Conservation (phyloP, 805 yeast species). For the Wickerhamiella nectarea region DNA sequence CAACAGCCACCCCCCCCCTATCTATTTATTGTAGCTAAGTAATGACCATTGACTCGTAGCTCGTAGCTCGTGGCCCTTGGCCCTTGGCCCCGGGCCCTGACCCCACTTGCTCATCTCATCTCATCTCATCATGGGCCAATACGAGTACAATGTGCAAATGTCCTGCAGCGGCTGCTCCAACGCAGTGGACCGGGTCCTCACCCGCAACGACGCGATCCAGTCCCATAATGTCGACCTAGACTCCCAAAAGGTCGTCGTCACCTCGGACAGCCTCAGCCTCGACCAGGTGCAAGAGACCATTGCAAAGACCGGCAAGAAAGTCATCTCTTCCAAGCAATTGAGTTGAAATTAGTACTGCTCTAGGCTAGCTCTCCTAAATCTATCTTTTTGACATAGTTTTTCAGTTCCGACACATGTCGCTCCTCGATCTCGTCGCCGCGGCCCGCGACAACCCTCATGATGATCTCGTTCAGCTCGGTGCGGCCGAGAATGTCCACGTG, state of each 20-base stretch:
- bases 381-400: constrained; percentile 46
- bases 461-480: constrained; percentile 77
- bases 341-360: too few relatives aligned
- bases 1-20: too few relatives aligned
- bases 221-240: constrained; percentile 63
- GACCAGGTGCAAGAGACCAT: constrained; percentile 73
- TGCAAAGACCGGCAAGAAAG: constrained; percentile 80
- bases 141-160: constrained; percentile 23
- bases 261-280: constrained; percentile 42
- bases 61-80: too few relatives aligned
- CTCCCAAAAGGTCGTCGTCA: constrained; percentile 69
- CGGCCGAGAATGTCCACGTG: constrained; percentile 95
- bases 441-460: constrained; percentile 74
- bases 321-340: constrained; percentile 52
- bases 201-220: constrained; percentile 59
- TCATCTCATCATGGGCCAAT: constrained; percentile 12
- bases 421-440: constrained; percentile 53
- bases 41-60: too few relatives aligned
- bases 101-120: too few relatives aligned
- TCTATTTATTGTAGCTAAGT: background rate
- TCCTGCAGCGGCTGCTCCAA: constrained; percentile 51
- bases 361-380: constrained; percentile 33
- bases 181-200: constrained; percentile 69
- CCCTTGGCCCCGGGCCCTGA: too few relatives aligned
- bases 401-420: constrained; percentile 42